A percentile compares a stretch with the other conserved stretches of the same genome.
Conservation (phyloP, 2,329 filamentous ascomycete genomes). For the Myriosclerotinia scirpicola region DNA sequence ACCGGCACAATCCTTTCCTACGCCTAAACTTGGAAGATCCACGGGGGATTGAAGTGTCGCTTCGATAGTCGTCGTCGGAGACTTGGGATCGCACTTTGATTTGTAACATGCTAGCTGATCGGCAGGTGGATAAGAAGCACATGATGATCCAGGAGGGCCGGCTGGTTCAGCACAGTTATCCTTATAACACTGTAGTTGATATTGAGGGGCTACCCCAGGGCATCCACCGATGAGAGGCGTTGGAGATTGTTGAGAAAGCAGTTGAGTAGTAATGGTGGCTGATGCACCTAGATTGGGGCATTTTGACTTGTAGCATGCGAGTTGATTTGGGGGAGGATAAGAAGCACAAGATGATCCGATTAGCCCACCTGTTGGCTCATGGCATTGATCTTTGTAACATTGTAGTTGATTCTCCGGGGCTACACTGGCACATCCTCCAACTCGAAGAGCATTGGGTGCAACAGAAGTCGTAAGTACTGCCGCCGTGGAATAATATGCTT, state of each 20-base stretch:
- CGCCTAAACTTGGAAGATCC: neutral
- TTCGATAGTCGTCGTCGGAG: neutral
- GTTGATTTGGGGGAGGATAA: too few species aligned
- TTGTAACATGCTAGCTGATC: neutral
- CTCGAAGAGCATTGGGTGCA: too few species aligned
- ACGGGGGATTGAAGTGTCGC: neutral
- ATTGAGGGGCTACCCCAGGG: neutral
- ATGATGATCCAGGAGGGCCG: neutral
- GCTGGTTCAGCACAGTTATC: neutral
- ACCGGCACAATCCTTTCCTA: neutral
- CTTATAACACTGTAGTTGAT: neutral
- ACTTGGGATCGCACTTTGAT: neutral
- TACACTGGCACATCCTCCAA: too few species aligned
- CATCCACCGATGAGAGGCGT: neutral
- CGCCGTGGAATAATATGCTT: neutral
- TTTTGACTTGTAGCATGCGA: too few species aligned
- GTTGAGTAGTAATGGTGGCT: too few species aligned
- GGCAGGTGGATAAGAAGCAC: conserved; percentile 4
- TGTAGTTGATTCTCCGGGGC: too few species aligned
- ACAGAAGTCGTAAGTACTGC: too few species aligned
- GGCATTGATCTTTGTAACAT: too few species aligned
- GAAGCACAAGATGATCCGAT: too few species aligned
- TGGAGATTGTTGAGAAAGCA: neutral
- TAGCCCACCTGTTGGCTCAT: too few species aligned
- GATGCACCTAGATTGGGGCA: too few species aligned